These are phyloP conservation scores for Boletus tylopilopsis DNA, from an alignment of 768 basidiomycete genomes.

Conservation along the genomic window DNA sequence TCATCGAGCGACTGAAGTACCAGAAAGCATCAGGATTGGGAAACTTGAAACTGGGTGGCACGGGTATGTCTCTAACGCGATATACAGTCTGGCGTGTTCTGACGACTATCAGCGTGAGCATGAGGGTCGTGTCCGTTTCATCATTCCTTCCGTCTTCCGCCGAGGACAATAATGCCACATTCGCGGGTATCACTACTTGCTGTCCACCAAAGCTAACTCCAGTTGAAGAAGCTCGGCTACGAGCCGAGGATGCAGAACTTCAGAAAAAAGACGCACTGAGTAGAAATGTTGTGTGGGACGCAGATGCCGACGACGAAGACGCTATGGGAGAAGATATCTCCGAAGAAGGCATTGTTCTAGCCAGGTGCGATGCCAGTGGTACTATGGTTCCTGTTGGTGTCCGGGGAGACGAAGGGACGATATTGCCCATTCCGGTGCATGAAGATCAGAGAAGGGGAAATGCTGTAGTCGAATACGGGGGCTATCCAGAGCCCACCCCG, in stretches of 20 bases:
- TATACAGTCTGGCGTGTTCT: not conserved
- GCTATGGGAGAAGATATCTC: constrained; percentile 52
- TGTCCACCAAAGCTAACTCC: constrained; percentile 47
- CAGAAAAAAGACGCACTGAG: constrained; percentile 59
- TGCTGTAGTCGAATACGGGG: constrained; percentile 39
- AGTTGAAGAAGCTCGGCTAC: constrained; percentile 50
- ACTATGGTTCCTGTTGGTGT: constrained; percentile 50
- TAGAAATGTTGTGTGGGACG: constrained; percentile 65
- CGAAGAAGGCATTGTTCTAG: constrained; percentile 26
- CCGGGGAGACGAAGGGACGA: constrained; percentile 50
- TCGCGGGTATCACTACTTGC: constrained; percentile 42
- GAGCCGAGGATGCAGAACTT: constrained; percentile 52
- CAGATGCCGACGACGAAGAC: constrained; percentile 56
- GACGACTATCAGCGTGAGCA: constrained; percentile 49
- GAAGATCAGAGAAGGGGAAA: constrained; percentile 8
- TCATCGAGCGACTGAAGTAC: constrained; percentile 65
- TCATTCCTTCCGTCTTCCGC: constrained; percentile 63
- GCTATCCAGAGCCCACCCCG: constrained; percentile 49
- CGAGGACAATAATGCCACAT: constrained; percentile 55
- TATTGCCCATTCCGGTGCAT: constrained; percentile 42
- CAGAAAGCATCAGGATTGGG: constrained; percentile 70
- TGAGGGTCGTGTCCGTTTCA: constrained; percentile 71
- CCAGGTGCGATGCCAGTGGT: constrained; percentile 16
- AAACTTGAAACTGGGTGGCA: constrained; percentile 70
- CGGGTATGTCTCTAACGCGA: constrained; percentile 39